Evolutionary conservation across 768 basidiomycete genomes (phyloP), one percentile per base, ranked within the genome.

Genomic region (Tricholoma bakamatsutake): DNA sequence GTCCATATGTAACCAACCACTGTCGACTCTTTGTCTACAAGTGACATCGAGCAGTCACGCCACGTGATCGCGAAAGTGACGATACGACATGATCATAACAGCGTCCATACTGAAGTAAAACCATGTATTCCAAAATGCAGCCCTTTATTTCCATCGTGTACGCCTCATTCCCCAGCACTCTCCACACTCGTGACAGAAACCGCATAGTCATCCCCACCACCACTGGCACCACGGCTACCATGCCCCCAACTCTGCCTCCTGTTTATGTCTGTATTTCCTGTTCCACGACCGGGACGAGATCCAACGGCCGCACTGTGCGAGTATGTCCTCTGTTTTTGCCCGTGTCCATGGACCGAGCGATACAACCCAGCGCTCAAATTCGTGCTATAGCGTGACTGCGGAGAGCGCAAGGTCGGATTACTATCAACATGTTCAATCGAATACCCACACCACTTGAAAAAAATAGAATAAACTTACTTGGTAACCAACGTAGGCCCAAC

Each of bases 401-500:
- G 63, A 10, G 66, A 63, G 30, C 65, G 59, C 7, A 64, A 12
- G 13, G 59, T 10, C 47, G 64, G 61, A 28, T 69, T 66, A 51
- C 67, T 69, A 33, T 17, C 42, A 12, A 45, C 1, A 24, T 53
- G 21, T 24, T 24, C 21, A 24, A 24, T 24, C 21, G 3, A 24
- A 24, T 24, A 24, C 21, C 2, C 21, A 24, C 21, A 24, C 21
- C 21, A 24, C 21, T 24, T 24, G 21, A 24, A 24, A 17, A n/a
- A n/a, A n/a, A n/a, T n/a, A n/a, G n/a, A n/a, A 30, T 5, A 50
- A 39, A 24, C 69, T 58, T 54, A 72, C 74, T 71, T 82, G 15
- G 79, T 80, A 12, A 71, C 68, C 62, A 91, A 70, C 21, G 87
- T 90, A 18, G 90, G 89, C 33, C 80, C 81, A 34, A 79, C 61